Conservation (phyloP, 1,284 basidiomycete species). For the Austroboletus niveus region DNA sequence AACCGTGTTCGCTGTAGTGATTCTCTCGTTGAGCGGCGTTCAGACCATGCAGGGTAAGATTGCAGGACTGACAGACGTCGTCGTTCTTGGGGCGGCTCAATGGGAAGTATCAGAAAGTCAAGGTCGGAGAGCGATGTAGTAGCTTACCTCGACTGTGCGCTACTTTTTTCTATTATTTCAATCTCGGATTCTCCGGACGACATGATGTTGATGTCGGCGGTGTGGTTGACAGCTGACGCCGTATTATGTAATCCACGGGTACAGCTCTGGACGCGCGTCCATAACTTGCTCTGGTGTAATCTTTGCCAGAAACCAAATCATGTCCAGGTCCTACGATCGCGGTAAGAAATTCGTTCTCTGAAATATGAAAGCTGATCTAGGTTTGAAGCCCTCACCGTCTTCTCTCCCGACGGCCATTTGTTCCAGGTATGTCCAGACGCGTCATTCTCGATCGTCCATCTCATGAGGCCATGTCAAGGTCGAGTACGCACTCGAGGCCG, state of each 20-base stretch:
- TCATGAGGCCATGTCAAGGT: constrained; percentile 57
- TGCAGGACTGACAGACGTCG: constrained; percentile 50
- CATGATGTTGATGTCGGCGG: too few relatives aligned
- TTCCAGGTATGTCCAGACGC: constrained; percentile 66
- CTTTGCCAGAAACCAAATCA: constrained; percentile 12
- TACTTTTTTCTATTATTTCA: constrained; percentile 20
- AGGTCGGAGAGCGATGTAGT: too few relatives aligned
- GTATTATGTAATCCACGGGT: neutral
- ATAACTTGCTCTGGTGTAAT: neutral
- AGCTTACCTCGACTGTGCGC: constrained; percentile 10
- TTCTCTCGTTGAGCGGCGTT: constrained; percentile 36
- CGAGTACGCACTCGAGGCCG: constrained; percentile 97
- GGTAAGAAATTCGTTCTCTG: constrained; percentile 17
- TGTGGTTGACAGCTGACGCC: too few relatives aligned
- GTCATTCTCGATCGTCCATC: constrained; percentile 14
- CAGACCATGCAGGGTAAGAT: constrained; percentile 38
- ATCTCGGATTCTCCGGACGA: constrained; percentile 25
- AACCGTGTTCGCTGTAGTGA: constrained; percentile 50
- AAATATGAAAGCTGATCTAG: constrained; percentile 10
- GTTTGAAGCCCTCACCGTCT: constrained; percentile 80
- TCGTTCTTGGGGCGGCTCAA: constrained; percentile 16
- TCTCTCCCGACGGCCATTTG: constrained; percentile 92
- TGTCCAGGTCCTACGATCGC: constrained; percentile 39
- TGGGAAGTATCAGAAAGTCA: neutral
- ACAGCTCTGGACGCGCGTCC: constrained; percentile 55